phyloP scores from a whole-genome alignment of 306 rosid genomes.

The Casuarina glauca region DNA sequence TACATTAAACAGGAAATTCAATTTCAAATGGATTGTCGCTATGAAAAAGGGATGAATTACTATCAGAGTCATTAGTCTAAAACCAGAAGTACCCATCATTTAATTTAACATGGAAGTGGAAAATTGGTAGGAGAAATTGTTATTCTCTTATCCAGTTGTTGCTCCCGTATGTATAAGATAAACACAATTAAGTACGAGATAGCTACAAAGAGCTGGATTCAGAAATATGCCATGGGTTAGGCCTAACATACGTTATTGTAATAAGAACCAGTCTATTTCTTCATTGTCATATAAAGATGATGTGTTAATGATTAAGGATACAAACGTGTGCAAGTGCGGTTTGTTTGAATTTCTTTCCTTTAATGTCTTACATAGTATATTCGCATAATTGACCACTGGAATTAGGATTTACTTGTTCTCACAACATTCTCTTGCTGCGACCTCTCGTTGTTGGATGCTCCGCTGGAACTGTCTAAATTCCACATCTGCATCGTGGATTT shows the following conservation, averaged over 20 bases:
- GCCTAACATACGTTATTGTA: conserved; percentile 48
- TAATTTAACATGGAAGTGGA: no score
- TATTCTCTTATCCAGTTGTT: no score
- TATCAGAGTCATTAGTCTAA: no score
- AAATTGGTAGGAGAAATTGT: conserved; percentile 72
- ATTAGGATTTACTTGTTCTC: background rate
- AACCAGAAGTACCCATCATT: no score
- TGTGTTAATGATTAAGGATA: background rate
- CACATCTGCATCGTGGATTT: no score
- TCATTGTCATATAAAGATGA: conserved; percentile 38
- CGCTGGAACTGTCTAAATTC: no score
- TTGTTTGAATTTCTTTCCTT: background rate
- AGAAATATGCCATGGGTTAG: conserved; percentile 94
- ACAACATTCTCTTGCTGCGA: no score
- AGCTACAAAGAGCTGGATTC: conserved; percentile 90
- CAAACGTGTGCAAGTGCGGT: background rate
- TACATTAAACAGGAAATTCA: no score
- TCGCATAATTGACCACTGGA: background rate
- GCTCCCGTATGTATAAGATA: conserved; percentile 69
- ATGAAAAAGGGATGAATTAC: no score
- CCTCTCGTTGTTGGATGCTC: no score
- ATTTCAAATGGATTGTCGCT: no score
- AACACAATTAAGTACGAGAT: conserved; percentile 85
- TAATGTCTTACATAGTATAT: background rate
- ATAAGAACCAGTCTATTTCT: background rate